phyloP scores from a whole-genome alignment of 2,329 filamentous ascomycete species.

The Pseudopyrenochaeta lycopersici region DNA sequence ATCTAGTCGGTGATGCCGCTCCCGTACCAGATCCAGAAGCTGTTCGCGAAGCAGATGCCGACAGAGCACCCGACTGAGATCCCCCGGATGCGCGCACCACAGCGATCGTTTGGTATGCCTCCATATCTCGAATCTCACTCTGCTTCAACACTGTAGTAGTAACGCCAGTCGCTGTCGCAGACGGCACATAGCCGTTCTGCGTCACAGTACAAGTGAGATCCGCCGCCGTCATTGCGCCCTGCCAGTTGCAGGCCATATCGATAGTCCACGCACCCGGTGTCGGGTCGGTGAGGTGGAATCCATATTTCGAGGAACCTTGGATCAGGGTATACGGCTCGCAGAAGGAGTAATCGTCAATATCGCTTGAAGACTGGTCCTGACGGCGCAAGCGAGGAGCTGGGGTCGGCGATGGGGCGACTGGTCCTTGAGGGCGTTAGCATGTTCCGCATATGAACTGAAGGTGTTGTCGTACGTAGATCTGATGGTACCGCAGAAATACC shows the following conservation, averaged over 20 bases:
- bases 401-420: conserved; percentile 18
- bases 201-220: conserved; percentile 32
- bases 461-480: not conserved
- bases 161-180: not conserved
- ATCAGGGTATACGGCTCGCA: conserved; percentile 35
- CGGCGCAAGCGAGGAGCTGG: conserved; percentile 26
- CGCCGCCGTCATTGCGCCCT: conserved; percentile 27
- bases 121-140: conserved; percentile 12
- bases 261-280: conserved; percentile 24
- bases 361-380: conserved; percentile 8
- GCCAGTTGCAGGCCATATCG: conserved; percentile 32
- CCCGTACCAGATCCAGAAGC: conserved; percentile 3
- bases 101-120: conserved; percentile 12
- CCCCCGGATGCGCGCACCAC: conserved; percentile 23
- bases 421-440: not conserved
- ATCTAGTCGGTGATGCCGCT: conserved; percentile 8
- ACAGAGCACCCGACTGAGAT: conserved; percentile 3
- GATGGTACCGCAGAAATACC: conserved; percentile 20
- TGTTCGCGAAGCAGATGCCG: not conserved
- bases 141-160: conserved; percentile 9
- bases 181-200: conserved; percentile 17
- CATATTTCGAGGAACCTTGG: conserved; percentile 30
- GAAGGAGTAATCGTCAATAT: conserved; percentile 9
- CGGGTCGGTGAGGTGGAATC: conserved; percentile 31
- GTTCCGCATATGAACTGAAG: not conserved